Conservation (phyloP, 78 protist genomes). For the Tieghemostelium lacteum region DNA sequence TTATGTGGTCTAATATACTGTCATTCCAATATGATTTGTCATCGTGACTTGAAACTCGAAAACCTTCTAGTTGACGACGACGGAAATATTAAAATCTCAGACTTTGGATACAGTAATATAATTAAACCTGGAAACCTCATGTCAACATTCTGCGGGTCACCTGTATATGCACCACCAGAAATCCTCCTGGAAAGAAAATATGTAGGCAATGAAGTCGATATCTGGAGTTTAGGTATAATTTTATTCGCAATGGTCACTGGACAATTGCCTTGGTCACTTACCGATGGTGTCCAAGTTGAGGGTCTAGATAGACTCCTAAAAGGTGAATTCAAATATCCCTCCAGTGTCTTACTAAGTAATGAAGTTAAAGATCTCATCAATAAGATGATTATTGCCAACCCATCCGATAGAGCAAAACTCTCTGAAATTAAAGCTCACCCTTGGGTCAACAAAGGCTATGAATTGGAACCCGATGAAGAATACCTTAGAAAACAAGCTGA, state of each 20-base stretch:
- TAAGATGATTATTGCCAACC: slow-evolving; percentile 71
- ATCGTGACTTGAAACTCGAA: slow-evolving; percentile 84
- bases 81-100: slow-evolving; percentile 88
- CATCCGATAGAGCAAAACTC: slow-evolving; percentile 34
- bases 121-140: slow-evolving; percentile 78
- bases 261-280: slow-evolving; percentile 78
- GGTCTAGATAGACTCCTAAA: slow-evolving; percentile 63
- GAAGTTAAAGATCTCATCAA: slow-evolving; percentile 69
- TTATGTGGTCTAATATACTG: slow-evolving; percentile 77
- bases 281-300: slow-evolving; percentile 80
- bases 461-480: slow-evolving; percentile 66
- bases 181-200: slow-evolving; percentile 82
- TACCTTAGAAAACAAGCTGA: slow-evolving; percentile 25
- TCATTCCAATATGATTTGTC: slow-evolving; percentile 83
- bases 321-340: slow-evolving; percentile 71
- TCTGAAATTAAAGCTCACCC: slow-evolving; percentile 58
- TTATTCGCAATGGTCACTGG: slow-evolving; percentile 84
- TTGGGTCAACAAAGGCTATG: slow-evolving; percentile 78
- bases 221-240: slow-evolving; percentile 72
- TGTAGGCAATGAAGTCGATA: slow-evolving; percentile 80
- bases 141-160: slow-evolving; percentile 92
- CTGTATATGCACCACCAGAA: slow-evolving; percentile 92
- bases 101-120: slow-evolving; percentile 89
- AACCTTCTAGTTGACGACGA: slow-evolving; percentile 65
- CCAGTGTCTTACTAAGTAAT: slow-evolving; percentile 43